Conservation (phyloP, 371 early-diverging fungal genomes). For the Fennellomyces sp. region DNA sequence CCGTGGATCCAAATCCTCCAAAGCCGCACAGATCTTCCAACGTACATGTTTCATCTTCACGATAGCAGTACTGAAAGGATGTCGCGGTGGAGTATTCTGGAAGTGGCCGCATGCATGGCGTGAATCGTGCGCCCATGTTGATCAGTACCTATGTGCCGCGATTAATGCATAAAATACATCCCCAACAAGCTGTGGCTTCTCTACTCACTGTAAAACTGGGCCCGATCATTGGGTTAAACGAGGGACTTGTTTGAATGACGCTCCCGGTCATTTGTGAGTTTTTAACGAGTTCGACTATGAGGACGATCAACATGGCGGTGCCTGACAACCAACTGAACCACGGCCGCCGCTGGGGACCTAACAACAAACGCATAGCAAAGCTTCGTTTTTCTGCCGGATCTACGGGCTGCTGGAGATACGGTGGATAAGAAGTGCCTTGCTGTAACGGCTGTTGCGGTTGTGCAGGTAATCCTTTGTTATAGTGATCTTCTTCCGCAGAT, state of each 20-base stretch:
- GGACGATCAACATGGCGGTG: constrained; percentile 52
- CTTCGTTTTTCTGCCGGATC: constrained; percentile 5
- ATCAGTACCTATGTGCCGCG: constrained; percentile 54
- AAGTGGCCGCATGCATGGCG: constrained; percentile 61
- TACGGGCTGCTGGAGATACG: constrained; percentile 10
- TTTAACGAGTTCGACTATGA: constrained; percentile 57
- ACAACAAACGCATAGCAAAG: constrained; percentile 17
- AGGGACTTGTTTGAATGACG: constrained; percentile 53
- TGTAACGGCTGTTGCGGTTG: not conserved
- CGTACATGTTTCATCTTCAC: constrained; percentile 37
- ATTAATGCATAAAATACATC: not conserved
- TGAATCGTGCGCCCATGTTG: constrained; percentile 60
- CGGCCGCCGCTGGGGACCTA: constrained; percentile 36
- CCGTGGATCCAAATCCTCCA: constrained; percentile 38
- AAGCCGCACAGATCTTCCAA: constrained; percentile 62
- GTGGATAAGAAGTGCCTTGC: constrained; percentile 2
- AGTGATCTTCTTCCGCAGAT: constrained; percentile 11
- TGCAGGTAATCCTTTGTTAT: not conserved
- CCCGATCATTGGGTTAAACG: constrained; percentile 68
- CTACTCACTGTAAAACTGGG: constrained; percentile 57
- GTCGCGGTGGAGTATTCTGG: constrained; percentile 27
- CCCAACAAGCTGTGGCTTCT: too few relatives aligned
- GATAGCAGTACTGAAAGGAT: constrained; percentile 26
- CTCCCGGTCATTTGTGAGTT: constrained; percentile 56
- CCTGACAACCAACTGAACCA: constrained; percentile 62